phyloP scores from a whole-genome alignment of 2,329 filamentous ascomycete genomes.

The Penicillium nordicum region DNA sequence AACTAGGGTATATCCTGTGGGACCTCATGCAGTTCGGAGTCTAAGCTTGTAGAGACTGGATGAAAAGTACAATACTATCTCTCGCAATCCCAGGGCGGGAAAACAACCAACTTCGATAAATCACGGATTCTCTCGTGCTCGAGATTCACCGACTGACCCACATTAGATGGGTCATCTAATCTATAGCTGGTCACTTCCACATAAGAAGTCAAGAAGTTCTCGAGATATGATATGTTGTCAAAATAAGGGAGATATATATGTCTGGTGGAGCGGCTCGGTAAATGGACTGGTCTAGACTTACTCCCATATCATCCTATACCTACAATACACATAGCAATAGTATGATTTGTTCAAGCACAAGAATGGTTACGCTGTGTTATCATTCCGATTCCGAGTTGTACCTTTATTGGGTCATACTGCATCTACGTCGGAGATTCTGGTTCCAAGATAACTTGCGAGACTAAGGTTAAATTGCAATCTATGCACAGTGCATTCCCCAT shows the following conservation, averaged over 20 bases:
- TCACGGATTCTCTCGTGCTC: constrained; percentile 20
- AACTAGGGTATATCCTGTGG: constrained; percentile 2
- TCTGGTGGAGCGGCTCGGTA: not conserved
- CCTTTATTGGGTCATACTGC: not conserved
- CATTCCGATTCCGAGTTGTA: too few species aligned
- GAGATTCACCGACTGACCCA: constrained; percentile 11
- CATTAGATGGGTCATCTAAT: constrained; percentile 4
- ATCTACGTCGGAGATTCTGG: not conserved
- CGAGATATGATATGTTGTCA: not conserved
- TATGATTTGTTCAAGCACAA: too few species aligned
- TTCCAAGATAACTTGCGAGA: not conserved
- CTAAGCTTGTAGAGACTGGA: not conserved
- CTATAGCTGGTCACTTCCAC: constrained; percentile 1
- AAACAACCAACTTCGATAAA: constrained; percentile 14
- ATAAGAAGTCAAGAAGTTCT: not conserved
- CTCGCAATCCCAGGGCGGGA: not conserved
- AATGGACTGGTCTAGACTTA: too few species aligned
- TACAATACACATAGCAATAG: too few species aligned
- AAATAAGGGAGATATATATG: not conserved
- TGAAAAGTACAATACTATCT: constrained; percentile 19
- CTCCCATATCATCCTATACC: too few species aligned
- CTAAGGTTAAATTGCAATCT: not conserved
- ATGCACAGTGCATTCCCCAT: constrained; percentile 2
- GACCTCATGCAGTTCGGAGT: not conserved
- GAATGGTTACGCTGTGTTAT: too few species aligned